phyloP scores from a whole-genome alignment of 139 green algal species.

The Chlamydomonas schloesseri region DNA sequence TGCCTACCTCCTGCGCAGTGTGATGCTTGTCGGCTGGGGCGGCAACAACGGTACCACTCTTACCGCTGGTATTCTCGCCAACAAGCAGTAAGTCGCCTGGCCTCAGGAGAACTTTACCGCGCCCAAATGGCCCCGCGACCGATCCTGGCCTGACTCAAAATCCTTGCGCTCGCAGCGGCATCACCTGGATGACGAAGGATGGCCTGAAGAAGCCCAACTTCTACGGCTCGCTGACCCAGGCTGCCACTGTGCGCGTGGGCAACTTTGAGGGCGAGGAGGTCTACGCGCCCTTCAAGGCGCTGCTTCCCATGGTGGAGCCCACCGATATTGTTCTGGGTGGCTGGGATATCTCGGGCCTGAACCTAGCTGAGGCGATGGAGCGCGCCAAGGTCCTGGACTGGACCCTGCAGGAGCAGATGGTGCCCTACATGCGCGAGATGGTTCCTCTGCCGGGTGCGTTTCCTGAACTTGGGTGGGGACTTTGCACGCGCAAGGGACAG shows the following conservation, averaged over 20 bases:
- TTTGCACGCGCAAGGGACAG: constrained; percentile 60
- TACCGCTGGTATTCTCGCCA: constrained; percentile 95
- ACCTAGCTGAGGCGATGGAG: constrained; percentile 97
- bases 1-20: constrained; percentile 67
- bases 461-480: too few relatives aligned
- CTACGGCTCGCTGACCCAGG: constrained; percentile 96
- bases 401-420: constrained; percentile 97
- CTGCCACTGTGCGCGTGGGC: constrained; percentile 93
- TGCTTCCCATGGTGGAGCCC: constrained; percentile 95
- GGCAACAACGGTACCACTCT: constrained; percentile 99
- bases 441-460: constrained; percentile 82
- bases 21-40: constrained; percentile 98
- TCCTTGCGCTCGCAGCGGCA: constrained; percentile 72
- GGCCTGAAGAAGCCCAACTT: constrained; percentile 98
- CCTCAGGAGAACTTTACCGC: background rate
- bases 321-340: constrained; percentile 97
- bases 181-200: constrained; percentile 99
- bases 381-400: constrained; percentile 91
- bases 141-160: background rate
- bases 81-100: constrained; percentile 88
- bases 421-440: constrained; percentile 94
- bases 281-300: constrained; percentile 89
- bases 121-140: background rate
- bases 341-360: constrained; percentile 97
- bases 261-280: constrained; percentile 97